Evolutionary conservation across 805 yeast species (phyloP).

Genomic region (Ogataea haglerorum): DNA sequence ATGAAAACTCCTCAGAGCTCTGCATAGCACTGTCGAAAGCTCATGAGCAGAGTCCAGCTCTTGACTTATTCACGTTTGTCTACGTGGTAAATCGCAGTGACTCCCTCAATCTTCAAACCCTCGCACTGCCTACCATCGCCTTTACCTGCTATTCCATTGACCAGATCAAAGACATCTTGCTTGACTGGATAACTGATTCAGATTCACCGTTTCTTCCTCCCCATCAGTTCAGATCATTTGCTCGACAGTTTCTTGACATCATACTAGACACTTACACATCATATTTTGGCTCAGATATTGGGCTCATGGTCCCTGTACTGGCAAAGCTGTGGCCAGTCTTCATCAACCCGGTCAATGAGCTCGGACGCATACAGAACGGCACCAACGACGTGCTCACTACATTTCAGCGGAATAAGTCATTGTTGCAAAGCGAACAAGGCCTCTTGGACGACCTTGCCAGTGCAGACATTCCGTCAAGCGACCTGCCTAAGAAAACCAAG

Average conservation of each 20-base stretch:
- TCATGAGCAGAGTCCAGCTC: constrained; percentile 38
- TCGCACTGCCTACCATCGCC: constrained; percentile 38
- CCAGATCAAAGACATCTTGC: constrained; percentile 38
- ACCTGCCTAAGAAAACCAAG: constrained; percentile 60
- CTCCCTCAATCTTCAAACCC: constrained; percentile 36
- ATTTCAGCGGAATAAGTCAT: constrained; percentile 24
- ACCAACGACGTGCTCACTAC: constrained; percentile 29
- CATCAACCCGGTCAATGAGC: constrained; percentile 23
- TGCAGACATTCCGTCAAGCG: constrained; percentile 21
- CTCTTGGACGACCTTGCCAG: constrained; percentile 22
- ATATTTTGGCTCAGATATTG: constrained; percentile 44
- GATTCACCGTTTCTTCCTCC: background rate
- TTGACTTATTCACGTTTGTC: constrained; percentile 35
- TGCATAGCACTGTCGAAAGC: constrained; percentile 39
- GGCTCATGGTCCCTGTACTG: constrained; percentile 31
- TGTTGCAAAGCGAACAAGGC: constrained; percentile 25
- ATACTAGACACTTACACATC: constrained; percentile 44
- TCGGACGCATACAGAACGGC: constrained; percentile 19
- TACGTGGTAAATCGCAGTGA: constrained; percentile 41
- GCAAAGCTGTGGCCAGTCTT: constrained; percentile 32
- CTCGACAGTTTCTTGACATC: constrained; percentile 38
- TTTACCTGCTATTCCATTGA: constrained; percentile 38
- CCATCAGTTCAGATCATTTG: constrained; percentile 22
- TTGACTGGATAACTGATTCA: constrained; percentile 3
- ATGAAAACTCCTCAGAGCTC: constrained; percentile 34